Percentiles rank a stretch among this genome's conserved stretches.
Evolutionary conservation across 805 yeast species (phyloP).

Genomic region (Wickerhamiella siamensis): DNA sequence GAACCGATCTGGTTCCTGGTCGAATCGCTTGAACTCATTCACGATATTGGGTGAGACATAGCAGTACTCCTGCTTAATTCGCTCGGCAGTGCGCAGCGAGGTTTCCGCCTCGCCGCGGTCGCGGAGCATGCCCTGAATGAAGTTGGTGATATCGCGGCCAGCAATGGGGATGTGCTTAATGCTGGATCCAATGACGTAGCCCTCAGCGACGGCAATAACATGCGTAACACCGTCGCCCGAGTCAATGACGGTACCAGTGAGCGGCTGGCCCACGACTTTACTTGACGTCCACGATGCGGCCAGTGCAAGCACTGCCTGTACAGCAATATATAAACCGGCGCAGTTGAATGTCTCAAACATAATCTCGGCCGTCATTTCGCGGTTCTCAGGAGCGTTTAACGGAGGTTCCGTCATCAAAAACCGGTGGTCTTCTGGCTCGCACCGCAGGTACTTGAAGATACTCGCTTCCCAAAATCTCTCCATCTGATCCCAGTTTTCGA

Average conservation of each 20-base stretch:
- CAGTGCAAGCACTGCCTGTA: conserved; percentile 93
- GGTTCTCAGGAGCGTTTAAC: conserved; percentile 96
- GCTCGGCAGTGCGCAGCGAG: conserved; percentile 87
- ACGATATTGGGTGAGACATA: conserved; percentile 97
- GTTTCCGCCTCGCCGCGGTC: conserved; percentile 96
- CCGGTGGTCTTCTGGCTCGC: conserved; percentile 98
- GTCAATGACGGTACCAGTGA: conserved; percentile 97
- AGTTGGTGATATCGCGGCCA: conserved; percentile 91
- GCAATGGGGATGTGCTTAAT: conserved; percentile 97
- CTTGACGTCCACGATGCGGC: conserved; percentile 99
- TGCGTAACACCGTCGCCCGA: conserved; percentile 99
- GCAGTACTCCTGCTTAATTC: conserved; percentile 91
- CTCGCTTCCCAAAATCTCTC: conserved; percentile 98
- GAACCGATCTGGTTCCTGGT: conserved; percentile 84
- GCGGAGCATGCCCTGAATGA: conserved; percentile 83
- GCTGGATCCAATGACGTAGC: conserved; percentile 94
- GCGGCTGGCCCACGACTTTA: conserved; percentile 84
- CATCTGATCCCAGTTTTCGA: conserved; percentile 99
- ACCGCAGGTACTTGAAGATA: conserved; percentile 86
- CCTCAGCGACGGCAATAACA: conserved; percentile 98
- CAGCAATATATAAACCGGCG: conserved; percentile 96
- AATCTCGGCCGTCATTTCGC: conserved; percentile 96
- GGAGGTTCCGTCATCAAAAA: conserved; percentile 96
- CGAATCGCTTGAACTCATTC: conserved; percentile 88
- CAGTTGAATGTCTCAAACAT: conserved; percentile 98